Percentiles rank a stretch among this genome's conserved stretches.
Evolutionary conservation across 129 eudicot genomes (phyloP).

Genomic region (Arctium lappa): DNA sequence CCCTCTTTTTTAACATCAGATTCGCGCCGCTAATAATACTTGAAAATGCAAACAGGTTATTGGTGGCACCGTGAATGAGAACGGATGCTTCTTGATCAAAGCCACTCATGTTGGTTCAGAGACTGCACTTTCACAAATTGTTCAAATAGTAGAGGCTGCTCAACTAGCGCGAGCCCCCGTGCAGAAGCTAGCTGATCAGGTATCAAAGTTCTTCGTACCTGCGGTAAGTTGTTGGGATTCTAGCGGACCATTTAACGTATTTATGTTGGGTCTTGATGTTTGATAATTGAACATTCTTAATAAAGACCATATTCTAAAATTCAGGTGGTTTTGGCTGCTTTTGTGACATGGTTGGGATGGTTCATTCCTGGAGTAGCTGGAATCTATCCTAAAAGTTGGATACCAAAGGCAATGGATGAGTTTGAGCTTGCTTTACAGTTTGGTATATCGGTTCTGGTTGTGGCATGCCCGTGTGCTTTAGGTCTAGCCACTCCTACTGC

Average conservation of each 20-base stretch:
- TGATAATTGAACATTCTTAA: neutral
- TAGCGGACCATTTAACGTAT: neutral
- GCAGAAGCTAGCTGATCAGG: constrained; percentile 88
- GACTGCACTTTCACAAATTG: constrained; percentile 96
- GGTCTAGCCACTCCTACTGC: constrained; percentile 99
- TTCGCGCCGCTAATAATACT: neutral
- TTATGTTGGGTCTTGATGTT: neutral
- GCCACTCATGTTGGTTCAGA: constrained; percentile 96
- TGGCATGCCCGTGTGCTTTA: constrained; percentile 98
- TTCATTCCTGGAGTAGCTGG: constrained; percentile 78
- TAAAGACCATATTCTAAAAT: neutral
- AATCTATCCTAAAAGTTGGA: constrained; percentile 81
- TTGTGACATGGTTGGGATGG: constrained; percentile 87
- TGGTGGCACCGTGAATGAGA: constrained; percentile 97
- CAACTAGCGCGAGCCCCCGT: constrained; percentile 99
- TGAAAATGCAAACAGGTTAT: constrained; percentile 56
- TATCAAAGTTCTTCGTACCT: constrained; percentile 85
- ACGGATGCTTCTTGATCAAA: constrained; percentile 77
- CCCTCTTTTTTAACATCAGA: neutral
- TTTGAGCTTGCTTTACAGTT: constrained; percentile 95
- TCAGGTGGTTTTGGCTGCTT: constrained; percentile 78
- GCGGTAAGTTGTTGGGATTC: constrained; percentile 47
- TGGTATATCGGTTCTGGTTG: constrained; percentile 91
- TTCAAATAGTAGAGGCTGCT: constrained; percentile 95
- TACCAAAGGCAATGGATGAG: constrained; percentile 87